Evolutionary conservation across 1,139 yeast species (phyloP).

Genomic region (Hemisphaericaspora subhashii): DNA sequence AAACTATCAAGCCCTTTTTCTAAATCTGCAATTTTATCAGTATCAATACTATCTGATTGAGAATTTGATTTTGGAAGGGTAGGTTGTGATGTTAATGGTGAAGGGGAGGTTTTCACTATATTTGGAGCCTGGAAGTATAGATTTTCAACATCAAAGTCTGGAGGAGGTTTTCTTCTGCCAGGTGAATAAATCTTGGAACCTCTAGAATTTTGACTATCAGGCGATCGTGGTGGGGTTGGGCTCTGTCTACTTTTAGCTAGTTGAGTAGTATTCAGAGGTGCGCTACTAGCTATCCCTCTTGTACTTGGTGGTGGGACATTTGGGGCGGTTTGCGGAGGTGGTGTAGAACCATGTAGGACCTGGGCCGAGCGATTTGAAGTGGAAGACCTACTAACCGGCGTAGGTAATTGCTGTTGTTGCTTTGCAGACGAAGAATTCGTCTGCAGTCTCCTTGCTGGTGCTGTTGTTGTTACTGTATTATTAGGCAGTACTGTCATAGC

Average conservation of each 20-base stretch:
- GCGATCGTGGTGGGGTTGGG: constrained; percentile 1
- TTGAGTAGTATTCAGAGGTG: not conserved
- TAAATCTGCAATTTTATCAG: constrained; percentile 14
- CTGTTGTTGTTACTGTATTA: too few species aligned
- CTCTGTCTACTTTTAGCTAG: not conserved
- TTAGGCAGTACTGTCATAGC: too few species aligned
- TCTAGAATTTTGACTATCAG: not conserved
- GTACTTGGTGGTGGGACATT: not conserved
- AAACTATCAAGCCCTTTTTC: constrained; percentile 16
- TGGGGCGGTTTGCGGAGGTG: not conserved
- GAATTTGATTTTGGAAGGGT: not conserved
- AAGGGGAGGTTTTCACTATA: constrained; percentile 6
- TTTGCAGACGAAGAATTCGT: too few species aligned
- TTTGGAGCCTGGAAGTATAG: constrained; percentile 10
- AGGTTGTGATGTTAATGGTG: constrained; percentile 6
- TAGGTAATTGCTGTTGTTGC: not conserved
- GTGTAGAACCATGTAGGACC: too few species aligned
- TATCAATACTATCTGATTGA: not conserved
- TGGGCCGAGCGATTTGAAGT: not conserved
- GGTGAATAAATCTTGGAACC: not conserved
- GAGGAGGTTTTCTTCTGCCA: constrained; percentile 25
- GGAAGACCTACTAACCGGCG: not conserved
- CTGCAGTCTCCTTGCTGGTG: too few species aligned
- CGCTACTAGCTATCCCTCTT: not conserved
- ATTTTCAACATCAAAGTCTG: constrained; percentile 13